These are phyloP conservation scores for Alloteropsis angusta DNA, from an alignment of 202 grass and related monocot genomes.

Conservation along the genomic window DNA sequence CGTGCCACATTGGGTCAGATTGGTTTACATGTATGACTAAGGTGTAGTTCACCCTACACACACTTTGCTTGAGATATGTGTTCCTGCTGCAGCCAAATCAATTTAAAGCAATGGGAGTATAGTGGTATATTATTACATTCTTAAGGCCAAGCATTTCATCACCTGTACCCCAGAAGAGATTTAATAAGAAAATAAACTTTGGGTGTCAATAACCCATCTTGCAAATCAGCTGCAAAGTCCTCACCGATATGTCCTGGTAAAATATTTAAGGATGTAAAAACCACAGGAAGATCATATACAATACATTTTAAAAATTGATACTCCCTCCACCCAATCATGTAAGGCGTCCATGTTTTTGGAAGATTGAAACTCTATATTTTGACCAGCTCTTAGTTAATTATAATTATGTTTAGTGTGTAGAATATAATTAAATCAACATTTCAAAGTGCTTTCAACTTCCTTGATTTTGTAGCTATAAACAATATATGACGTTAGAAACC, in stretches of 20 bases:
- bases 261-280: slow-evolving; percentile 18
- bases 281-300: neutral
- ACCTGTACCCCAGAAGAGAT: slow-evolving; percentile 68
- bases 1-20: neutral
- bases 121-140: too few relatives aligned
- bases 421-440: neutral
- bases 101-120: too few relatives aligned
- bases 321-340: neutral
- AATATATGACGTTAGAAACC: neutral
- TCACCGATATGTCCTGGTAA: slow-evolving; percentile 45
- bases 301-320: neutral
- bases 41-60: too few relatives aligned
- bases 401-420: neutral
- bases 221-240: slow-evolving; percentile 32
- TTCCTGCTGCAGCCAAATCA: neutral
- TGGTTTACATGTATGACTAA: neutral
- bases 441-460: neutral
- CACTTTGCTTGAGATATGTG: too few relatives aligned
- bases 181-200: slow-evolving; percentile 61
- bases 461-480: neutral
- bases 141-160: neutral
- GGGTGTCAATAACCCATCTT: slow-evolving; percentile 44
- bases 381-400: neutral
- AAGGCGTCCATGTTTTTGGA: too few relatives aligned
- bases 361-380: too few relatives aligned